Evolutionary conservation across 305 asterid genomes (phyloP).

Genomic region (Fraxinus baroniana): DNA sequence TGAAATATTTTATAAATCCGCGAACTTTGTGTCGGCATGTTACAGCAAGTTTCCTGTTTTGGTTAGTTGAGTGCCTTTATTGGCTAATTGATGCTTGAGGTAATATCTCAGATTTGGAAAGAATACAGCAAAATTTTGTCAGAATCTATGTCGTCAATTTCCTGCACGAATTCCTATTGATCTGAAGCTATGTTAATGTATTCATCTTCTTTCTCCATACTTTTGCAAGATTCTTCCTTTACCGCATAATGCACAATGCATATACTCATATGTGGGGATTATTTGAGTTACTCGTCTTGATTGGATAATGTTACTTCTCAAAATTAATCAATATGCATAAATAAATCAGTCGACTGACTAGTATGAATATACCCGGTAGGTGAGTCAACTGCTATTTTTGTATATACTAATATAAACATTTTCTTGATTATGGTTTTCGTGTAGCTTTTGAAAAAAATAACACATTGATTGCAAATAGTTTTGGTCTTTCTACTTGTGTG

Average conservation of each 20-base stretch:
- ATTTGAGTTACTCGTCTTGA: not conserved
- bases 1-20: not conserved
- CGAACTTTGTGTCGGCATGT: not conserved
- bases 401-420: not conserved
- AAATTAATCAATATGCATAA: not conserved
- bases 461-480: not conserved
- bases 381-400: not conserved
- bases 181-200: not conserved
- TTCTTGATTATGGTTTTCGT: not conserved
- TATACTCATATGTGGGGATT: not conserved
- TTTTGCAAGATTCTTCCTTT: not conserved
- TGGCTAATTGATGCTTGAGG: not conserved
- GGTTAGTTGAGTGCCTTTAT: not conserved
- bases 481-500: not conserved
- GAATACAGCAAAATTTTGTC: not conserved
- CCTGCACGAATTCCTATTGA: not conserved
- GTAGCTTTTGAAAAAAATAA: not conserved
- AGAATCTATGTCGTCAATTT: not conserved
- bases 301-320: not conserved
- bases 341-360: not conserved
- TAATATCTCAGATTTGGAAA: not conserved
- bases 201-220: not conserved
- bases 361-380: not conserved
- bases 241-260: not conserved
- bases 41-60: not conserved